Conservation (phyloP, 2,329 filamentous ascomycete species). For the Pyricularia sp. region DNA sequence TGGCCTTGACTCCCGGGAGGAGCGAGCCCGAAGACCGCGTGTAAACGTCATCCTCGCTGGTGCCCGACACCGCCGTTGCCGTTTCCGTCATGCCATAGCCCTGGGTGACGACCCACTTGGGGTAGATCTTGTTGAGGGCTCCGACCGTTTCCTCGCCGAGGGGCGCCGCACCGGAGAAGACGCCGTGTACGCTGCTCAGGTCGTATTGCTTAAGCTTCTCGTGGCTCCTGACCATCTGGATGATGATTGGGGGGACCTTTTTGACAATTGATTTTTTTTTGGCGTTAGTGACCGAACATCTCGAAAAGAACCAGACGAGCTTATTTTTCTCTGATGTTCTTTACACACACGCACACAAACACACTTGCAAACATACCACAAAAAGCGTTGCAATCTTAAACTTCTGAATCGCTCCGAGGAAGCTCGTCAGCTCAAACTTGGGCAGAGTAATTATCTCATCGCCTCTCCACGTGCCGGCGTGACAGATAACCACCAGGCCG, state of each 20-base stretch:
- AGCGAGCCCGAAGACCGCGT: slow-evolving; percentile 62
- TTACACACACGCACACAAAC: too few relatives aligned
- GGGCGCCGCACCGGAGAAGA: slow-evolving; percentile 70
- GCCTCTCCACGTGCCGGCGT: slow-evolving; percentile 52
- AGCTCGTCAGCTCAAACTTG: slow-evolving; percentile 56
- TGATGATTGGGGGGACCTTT: slow-evolving; percentile 69
- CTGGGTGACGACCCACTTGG: slow-evolving; percentile 50
- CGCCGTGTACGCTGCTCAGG: slow-evolving; percentile 48
- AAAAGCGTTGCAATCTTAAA: slow-evolving; percentile 55
- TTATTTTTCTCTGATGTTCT: not conserved
- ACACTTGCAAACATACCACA: slow-evolving; percentile 31
- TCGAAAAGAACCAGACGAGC: too few relatives aligned
- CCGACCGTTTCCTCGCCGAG: slow-evolving; percentile 59
- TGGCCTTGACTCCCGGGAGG: slow-evolving; percentile 49
- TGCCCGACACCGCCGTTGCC: slow-evolving; percentile 49
- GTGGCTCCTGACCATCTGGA: slow-evolving; percentile 56
- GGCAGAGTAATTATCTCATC: slow-evolving; percentile 58
- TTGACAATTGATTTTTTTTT: too few relatives aligned
- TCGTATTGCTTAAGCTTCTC: slow-evolving; percentile 53
- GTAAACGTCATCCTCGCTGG: slow-evolving; percentile 48
- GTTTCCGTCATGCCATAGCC: slow-evolving; percentile 75
- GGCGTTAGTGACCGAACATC: not conserved
- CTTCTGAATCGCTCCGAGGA: slow-evolving; percentile 49
- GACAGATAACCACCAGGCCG: slow-evolving; percentile 56
- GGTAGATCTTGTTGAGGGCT: slow-evolving; percentile 47